These are phyloP conservation scores for Mortierella sp. DNA, from an alignment of 371 early-diverging fungal genomes.

Conservation along the genomic window DNA sequence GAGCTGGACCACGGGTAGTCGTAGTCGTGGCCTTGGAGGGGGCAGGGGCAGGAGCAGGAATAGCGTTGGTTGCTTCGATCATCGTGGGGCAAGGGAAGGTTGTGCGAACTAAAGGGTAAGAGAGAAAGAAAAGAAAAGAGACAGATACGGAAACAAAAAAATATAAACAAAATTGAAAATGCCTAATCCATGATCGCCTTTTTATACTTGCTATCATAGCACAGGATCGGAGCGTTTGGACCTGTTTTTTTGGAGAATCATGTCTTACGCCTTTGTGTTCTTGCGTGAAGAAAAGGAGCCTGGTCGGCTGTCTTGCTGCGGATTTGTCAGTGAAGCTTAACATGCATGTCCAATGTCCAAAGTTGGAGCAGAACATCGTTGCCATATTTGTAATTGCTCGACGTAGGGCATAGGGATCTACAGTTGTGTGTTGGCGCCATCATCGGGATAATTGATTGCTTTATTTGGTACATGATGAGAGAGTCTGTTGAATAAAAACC, in stretches of 20 bases:
- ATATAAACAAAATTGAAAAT: background rate
- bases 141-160: background rate
- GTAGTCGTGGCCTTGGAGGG: background rate
- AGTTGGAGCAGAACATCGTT: too few relatives aligned
- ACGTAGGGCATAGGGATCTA: too few relatives aligned
- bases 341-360: too few relatives aligned
- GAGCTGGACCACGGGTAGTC: slow-evolving; percentile 20
- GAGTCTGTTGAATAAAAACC: background rate
- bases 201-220: background rate
- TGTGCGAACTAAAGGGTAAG: background rate
- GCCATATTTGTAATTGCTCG: too few relatives aligned
- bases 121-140: background rate
- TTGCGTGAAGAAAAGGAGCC: background rate
- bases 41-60: background rate
- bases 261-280: background rate
- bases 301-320: background rate
- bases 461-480: background rate
- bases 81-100: background rate
- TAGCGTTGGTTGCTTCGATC: background rate
- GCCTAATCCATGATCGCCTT: background rate
- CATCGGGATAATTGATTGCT: background rate
- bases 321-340: background rate
- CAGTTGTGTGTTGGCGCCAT: background rate
- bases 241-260: background rate
- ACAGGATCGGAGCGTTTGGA: background rate